phyloP scores from a whole-genome alignment of 768 basidiomycete species.

The Trametes sanguinea region DNA sequence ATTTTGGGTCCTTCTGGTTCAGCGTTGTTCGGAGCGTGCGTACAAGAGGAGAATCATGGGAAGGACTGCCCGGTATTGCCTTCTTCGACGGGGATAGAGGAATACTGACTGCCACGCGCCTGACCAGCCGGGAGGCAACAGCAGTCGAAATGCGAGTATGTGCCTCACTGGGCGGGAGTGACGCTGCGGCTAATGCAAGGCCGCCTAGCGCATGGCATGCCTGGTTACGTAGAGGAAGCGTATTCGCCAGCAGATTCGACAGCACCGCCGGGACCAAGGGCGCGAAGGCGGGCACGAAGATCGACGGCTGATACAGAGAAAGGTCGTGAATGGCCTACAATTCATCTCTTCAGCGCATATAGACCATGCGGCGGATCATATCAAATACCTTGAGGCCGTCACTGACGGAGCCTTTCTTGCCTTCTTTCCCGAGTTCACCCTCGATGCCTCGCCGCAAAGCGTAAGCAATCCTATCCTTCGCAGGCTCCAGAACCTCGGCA shows the following conservation, averaged over 20 bases:
- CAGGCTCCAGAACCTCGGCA: conserved; percentile 56
- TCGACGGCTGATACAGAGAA: conserved; percentile 57
- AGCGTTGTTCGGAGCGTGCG: conserved; percentile 70
- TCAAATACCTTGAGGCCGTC: conserved; percentile 72
- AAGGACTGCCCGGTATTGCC: conserved; percentile 36
- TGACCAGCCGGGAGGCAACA: conserved; percentile 51
- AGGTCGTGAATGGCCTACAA: conserved; percentile 73
- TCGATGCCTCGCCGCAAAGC: conserved; percentile 77
- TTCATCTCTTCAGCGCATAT: conserved; percentile 7
- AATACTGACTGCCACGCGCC: conserved; percentile 28
- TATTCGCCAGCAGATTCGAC: conserved; percentile 61
- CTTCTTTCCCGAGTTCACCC: conserved; percentile 85
- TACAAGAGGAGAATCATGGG: conserved; percentile 53
- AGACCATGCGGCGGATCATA: not conserved
- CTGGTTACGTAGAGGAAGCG: conserved; percentile 63
- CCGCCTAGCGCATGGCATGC: conserved; percentile 79
- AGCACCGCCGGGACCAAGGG: conserved; percentile 64
- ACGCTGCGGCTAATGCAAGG: conserved; percentile 55
- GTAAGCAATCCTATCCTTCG: conserved; percentile 66
- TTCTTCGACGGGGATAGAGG: conserved; percentile 27
- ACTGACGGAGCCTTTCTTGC: conserved; percentile 79
- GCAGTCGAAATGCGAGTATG: conserved; percentile 56
- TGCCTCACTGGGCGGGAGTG: conserved; percentile 46
- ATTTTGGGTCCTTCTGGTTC: conserved; percentile 50
- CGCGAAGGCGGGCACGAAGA: conserved; percentile 70